Conservation (phyloP, 2,329 filamentous ascomycete genomes). For the Penicillium verrucosum region DNA sequence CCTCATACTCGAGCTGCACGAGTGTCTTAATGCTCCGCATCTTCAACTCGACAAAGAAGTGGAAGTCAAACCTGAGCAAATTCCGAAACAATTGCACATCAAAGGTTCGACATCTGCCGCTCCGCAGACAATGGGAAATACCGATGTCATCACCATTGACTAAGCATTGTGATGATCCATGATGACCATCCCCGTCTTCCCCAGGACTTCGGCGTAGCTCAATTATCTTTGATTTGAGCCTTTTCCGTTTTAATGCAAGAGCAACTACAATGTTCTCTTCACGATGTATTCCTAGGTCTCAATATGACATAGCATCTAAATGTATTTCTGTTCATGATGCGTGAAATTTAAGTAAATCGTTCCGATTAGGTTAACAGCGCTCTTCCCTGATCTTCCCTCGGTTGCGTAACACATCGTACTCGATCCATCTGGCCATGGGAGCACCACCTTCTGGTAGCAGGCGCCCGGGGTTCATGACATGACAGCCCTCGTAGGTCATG, state of each 20-base stretch:
- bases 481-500: conserved; percentile 89
- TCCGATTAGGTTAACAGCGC: conserved; percentile 45
- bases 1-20: conserved; percentile 33
- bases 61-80: conserved; percentile 6
- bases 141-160: conserved; percentile 40
- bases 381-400: conserved; percentile 63
- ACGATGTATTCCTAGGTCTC: conserved; percentile 22
- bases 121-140: conserved; percentile 12
- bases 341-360: neutral
- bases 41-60: conserved; percentile 11
- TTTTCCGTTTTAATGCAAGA: conserved; percentile 2
- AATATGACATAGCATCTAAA: conserved; percentile 11
- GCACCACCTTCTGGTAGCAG: conserved; percentile 68
- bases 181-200: neutral
- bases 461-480: conserved; percentile 87
- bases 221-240: neutral
- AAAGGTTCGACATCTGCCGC: neutral
- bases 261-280: conserved; percentile 9
- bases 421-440: conserved; percentile 75
- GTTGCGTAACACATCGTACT: conserved; percentile 70
- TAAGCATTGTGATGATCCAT: conserved; percentile 11
- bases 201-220: neutral
- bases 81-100: neutral
- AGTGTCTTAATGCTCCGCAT: conserved; percentile 24
- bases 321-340: conserved; percentile 6